Percentiles rank a stretch among this genome's conserved stretches.
These are phyloP conservation scores for Ascochyta clinopodiicola DNA, from an alignment of 2,329 filamentous ascomycete genomes.

Conservation along the genomic window DNA sequence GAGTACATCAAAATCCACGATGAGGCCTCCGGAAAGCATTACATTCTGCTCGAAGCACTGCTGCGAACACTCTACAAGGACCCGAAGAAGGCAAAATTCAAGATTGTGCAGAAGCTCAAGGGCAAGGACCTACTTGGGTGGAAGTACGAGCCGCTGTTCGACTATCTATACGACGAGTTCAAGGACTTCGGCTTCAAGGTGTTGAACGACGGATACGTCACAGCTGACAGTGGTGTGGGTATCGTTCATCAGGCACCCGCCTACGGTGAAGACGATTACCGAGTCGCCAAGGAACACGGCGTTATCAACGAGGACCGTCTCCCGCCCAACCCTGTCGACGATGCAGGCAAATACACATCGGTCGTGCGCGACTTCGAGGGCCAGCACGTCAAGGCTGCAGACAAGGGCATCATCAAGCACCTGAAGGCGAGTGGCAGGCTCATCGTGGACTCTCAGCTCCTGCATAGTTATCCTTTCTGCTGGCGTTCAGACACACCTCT, in stretches of 20 bases:
- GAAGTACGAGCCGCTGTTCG: slow-evolving; percentile 87
- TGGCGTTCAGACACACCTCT: slow-evolving; percentile 93
- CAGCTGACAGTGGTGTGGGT: slow-evolving; percentile 86
- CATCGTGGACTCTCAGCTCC: slow-evolving; percentile 84
- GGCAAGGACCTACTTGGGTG: slow-evolving; percentile 86
- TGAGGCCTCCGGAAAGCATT: slow-evolving; percentile 80
- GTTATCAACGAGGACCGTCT: slow-evolving; percentile 77
- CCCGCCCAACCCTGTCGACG: slow-evolving; percentile 92
- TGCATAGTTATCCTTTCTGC: slow-evolving; percentile 92
- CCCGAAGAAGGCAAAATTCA: slow-evolving; percentile 92
- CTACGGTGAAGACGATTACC: slow-evolving; percentile 96
- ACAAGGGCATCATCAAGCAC: slow-evolving; percentile 91
- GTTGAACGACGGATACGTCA: slow-evolving; percentile 84
- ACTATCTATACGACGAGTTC: slow-evolving; percentile 89
- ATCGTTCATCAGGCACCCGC: slow-evolving; percentile 93
- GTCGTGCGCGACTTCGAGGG: slow-evolving; percentile 83
- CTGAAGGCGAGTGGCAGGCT: slow-evolving; percentile 78
- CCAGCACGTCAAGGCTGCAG: slow-evolving; percentile 88
- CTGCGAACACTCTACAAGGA: slow-evolving; percentile 89
- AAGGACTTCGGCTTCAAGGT: slow-evolving; percentile 84
- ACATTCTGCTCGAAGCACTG: slow-evolving; percentile 82
- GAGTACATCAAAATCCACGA: slow-evolving; percentile 89
- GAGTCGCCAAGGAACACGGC: slow-evolving; percentile 75
- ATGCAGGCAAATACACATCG: slow-evolving; percentile 77
- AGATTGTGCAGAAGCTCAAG: slow-evolving; percentile 78